Conservation (phyloP, 2,329 filamentous ascomycete species). For the Ophiostoma pallidulum region DNA sequence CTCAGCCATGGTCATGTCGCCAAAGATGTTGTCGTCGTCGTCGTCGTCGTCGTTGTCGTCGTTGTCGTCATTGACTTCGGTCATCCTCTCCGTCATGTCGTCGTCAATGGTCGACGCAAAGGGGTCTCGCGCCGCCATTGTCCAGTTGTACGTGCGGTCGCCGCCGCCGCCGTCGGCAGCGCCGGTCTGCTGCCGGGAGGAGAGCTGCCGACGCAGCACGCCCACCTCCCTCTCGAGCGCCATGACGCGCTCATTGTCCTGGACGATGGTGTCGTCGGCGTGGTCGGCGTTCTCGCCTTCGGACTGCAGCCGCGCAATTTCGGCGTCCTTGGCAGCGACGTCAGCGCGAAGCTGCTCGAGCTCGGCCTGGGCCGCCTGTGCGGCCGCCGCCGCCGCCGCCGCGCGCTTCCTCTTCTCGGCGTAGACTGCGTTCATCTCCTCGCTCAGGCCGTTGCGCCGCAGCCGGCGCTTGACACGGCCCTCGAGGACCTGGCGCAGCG, state of each 20-base stretch:
- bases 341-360: conserved; percentile 39
- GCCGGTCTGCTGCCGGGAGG: conserved; percentile 9
- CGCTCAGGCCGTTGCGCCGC: conserved; percentile 46
- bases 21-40: conserved; percentile 31
- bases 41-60: conserved; percentile 24
- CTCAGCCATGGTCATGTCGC: conserved; percentile 42
- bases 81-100: conserved; percentile 30
- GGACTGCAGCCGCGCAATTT: conserved; percentile 31
- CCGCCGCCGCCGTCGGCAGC: conserved; percentile 12
- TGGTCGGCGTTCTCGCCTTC: background rate
- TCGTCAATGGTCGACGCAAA: conserved; percentile 31
- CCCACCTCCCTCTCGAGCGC: conserved; percentile 29
- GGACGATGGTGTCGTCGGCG: conserved; percentile 34
- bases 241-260: conserved; percentile 35
- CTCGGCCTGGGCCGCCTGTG: conserved; percentile 32
- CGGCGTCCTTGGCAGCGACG: conserved; percentile 40
- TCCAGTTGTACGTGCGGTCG: conserved; percentile 38
- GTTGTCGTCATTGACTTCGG: conserved; percentile 22
- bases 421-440: conserved; percentile 46
- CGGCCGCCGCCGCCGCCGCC: conserved; percentile 27
- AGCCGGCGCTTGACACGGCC: conserved; percentile 49
- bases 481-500: conserved; percentile 46
- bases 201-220: conserved; percentile 24
- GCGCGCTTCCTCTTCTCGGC: conserved; percentile 35
- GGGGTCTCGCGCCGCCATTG: conserved; percentile 38